Conservation (phyloP, 345 rosid species). For the Kandelia obovata region DNA sequence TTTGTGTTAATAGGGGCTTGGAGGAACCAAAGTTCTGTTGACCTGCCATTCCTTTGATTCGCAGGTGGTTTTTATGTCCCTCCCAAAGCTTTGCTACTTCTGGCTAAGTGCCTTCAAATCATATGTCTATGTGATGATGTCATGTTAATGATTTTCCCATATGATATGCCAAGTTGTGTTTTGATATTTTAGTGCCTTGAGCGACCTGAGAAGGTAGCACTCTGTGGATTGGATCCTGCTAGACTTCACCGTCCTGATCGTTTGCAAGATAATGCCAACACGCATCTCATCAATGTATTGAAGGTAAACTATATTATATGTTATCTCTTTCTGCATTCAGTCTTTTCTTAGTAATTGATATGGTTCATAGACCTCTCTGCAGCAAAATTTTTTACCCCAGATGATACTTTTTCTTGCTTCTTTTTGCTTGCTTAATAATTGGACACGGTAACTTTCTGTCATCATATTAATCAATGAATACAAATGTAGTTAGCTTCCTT, state of each 20-base stretch:
- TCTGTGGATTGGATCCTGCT: slow-evolving; percentile 79
- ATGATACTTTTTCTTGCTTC: background rate
- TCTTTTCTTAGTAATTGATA: background rate
- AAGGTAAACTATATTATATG: slow-evolving; percentile 42
- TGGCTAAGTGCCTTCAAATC: slow-evolving; percentile 6
- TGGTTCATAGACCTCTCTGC: background rate
- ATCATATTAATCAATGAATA: too few relatives aligned
- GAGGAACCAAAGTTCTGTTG: slow-evolving; percentile 56
- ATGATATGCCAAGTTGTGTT: background rate
- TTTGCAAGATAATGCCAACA: slow-evolving; percentile 62
- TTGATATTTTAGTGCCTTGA: slow-evolving; percentile 52
- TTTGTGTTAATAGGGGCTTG: slow-evolving; percentile 55
- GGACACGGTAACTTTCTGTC: background rate
- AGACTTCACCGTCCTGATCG: slow-evolving; percentile 78
- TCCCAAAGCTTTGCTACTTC: slow-evolving; percentile 10
- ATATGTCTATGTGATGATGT: slow-evolving; percentile 4
- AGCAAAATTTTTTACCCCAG: background rate
- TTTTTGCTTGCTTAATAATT: slow-evolving; percentile 3
- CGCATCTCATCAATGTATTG: slow-evolving; percentile 54
- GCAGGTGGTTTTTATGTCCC: slow-evolving; percentile 41
- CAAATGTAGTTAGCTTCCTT: too few relatives aligned
- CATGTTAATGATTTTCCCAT: background rate
- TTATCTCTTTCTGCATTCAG: slow-evolving; percentile 8
- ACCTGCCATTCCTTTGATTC: slow-evolving; percentile 65
- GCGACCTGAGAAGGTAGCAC: slow-evolving; percentile 66